Percentiles rank a stretch among this genome's conserved stretches.
phyloP scores from a whole-genome alignment of 75 land plant species.

The Sequoiadendron giganteum region DNA sequence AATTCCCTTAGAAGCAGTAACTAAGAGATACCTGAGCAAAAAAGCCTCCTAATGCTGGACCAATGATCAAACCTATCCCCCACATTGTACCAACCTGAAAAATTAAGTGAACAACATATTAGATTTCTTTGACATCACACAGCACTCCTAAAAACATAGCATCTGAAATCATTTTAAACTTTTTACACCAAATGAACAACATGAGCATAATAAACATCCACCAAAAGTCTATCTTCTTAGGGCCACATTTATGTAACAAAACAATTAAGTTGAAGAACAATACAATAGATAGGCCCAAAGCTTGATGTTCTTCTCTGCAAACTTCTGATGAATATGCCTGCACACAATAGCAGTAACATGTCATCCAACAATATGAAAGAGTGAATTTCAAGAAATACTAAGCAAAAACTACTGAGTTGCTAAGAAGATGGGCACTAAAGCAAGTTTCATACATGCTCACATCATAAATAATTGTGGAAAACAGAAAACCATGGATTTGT shows the following conservation, averaged over 20 bases:
- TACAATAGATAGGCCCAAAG: conserved; percentile 49
- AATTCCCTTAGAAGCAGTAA: background rate
- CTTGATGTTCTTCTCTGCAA: conserved; percentile 42
- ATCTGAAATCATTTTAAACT: background rate
- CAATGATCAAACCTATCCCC: conserved; percentile 68
- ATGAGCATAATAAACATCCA: background rate
- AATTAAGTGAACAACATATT: background rate
- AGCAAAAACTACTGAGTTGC: background rate
- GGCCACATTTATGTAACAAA: background rate
- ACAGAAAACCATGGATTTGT: background rate
- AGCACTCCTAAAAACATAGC: background rate
- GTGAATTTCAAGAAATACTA: background rate
- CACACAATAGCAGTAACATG: background rate
- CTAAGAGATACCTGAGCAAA: conserved; percentile 55
- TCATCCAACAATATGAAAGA: background rate
- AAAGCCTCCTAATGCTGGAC: conserved; percentile 77
- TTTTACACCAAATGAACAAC: background rate
- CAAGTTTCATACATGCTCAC: background rate
- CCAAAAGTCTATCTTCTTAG: background rate
- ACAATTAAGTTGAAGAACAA: conserved; percentile 9
- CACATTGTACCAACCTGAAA: conserved; percentile 63
- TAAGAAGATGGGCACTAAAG: background rate
- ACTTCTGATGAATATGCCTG: conserved; percentile 70
- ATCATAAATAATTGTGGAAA: background rate
- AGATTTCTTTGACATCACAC: background rate